A percentile compares a stretch with the other conserved stretches of the same genome.
phyloP scores from a whole-genome alignment of 306 rosid genomes.

The Lathyrus tuberosus region DNA sequence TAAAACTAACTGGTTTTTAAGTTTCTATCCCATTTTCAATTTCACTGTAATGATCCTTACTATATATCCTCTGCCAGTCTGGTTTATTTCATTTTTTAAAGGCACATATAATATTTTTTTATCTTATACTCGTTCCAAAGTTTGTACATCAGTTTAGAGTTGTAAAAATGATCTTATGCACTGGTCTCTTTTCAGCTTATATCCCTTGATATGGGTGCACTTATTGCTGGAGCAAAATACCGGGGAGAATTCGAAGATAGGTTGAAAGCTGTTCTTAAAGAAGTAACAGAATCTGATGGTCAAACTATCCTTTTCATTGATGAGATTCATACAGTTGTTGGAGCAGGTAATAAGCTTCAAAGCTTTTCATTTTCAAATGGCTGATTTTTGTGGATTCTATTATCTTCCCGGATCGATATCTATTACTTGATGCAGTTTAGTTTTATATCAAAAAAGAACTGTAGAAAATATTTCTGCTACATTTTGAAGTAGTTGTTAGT shows the following conservation, averaged over 20 bases:
- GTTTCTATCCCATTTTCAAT: slow-evolving; percentile 17
- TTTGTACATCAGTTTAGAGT: slow-evolving; percentile 13
- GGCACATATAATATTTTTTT: not conserved
- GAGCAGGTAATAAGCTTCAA: slow-evolving; percentile 76
- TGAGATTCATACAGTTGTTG: slow-evolving; percentile 97
- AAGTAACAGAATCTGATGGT: slow-evolving; percentile 97
- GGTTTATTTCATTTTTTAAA: slow-evolving; percentile 7
- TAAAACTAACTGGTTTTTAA: slow-evolving; percentile 8
- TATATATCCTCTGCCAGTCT: slow-evolving; percentile 14
- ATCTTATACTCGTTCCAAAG: slow-evolving; percentile 12
- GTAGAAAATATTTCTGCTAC: not conserved
- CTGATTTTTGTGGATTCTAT: not conserved
- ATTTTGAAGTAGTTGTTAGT: not conserved
- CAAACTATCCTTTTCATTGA: slow-evolving; percentile 92
- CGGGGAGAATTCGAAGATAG: slow-evolving; percentile 99
- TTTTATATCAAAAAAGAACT: not conserved
- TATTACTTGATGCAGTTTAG: not conserved
- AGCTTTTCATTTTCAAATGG: slow-evolving; percentile 11
- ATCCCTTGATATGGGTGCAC: slow-evolving; percentile 98
- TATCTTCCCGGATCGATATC: slow-evolving; percentile 18
- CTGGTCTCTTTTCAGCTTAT: slow-evolving; percentile 64
- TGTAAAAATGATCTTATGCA: slow-evolving; percentile 35
- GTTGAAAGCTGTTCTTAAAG: slow-evolving; percentile 96
- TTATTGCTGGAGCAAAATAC: slow-evolving; percentile 96
- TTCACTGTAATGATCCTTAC: not conserved